A percentile compares a stretch with the other conserved stretches of the same genome.
Evolutionary conservation across 2,329 filamentous ascomycete genomes (phyloP).

Genomic region (Alternaria brassicae): DNA sequence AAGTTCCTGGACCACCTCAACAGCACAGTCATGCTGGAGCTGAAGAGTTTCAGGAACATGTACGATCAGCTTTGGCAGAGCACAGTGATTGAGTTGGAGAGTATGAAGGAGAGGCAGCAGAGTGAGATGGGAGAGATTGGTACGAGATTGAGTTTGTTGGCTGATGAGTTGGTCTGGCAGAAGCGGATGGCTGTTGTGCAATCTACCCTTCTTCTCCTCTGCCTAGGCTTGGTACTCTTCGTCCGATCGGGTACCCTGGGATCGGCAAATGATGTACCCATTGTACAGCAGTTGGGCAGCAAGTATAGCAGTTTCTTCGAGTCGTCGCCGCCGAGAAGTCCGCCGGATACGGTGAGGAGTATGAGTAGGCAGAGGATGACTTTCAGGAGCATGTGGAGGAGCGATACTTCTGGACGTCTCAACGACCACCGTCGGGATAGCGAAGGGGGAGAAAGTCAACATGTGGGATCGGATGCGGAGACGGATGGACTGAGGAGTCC

Average conservation of each 20-base stretch:
- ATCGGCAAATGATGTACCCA: constrained; percentile 52
- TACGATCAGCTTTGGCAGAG: constrained; percentile 98
- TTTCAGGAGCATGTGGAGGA: constrained; percentile 46
- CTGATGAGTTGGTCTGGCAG: constrained; percentile 84
- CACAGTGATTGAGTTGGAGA: constrained; percentile 88
- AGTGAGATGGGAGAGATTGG: constrained; percentile 84
- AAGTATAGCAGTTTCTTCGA: constrained; percentile 48
- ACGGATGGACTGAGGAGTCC: constrained; percentile 46
- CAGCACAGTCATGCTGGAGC: constrained; percentile 79
- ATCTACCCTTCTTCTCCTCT: constrained; percentile 83
- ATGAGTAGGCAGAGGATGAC: constrained; percentile 39
- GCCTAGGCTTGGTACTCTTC: constrained; percentile 87
- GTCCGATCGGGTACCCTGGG: constrained; percentile 49
- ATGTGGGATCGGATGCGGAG: no score
- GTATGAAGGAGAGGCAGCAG: constrained; percentile 83
- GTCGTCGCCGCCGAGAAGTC: constrained; percentile 42
- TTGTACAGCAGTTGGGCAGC: constrained; percentile 54
- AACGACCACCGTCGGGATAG: constrained; percentile 43
- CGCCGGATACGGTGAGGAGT: constrained; percentile 33
- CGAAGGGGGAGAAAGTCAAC: constrained; percentile 9
- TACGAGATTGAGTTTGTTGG: constrained; percentile 80
- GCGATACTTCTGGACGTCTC: constrained; percentile 40
- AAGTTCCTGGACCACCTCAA: constrained; percentile 87
- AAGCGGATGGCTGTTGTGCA: constrained; percentile 95
- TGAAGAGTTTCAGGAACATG: constrained; percentile 67